Evolutionary conservation across 306 rosid genomes (phyloP).

Genomic region (Quercus berberidifolia): DNA sequence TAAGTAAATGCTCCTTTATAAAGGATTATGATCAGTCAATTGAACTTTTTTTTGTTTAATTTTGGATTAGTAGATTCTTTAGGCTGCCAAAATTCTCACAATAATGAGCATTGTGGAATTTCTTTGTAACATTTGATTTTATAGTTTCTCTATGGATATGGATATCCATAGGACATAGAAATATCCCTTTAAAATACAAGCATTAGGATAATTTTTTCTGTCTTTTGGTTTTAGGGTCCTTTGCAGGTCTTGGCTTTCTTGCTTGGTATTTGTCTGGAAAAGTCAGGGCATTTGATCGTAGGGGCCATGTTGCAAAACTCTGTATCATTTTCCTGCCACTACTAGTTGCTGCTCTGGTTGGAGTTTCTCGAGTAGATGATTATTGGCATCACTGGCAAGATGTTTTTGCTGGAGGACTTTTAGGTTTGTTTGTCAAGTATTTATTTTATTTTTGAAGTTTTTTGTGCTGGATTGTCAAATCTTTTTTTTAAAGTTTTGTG

Average conservation of each 20-base stretch:
- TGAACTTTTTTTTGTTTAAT: not conserved
- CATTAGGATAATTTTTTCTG: constrained; percentile 13
- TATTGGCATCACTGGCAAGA: constrained; percentile 99
- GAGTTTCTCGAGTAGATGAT: constrained; percentile 89
- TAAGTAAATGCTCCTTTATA: not conserved
- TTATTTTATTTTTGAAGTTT: not conserved
- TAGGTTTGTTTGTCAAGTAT: constrained; percentile 50
- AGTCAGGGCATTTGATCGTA: constrained; percentile 69
- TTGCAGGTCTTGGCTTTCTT: constrained; percentile 80
- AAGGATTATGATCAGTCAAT: not conserved
- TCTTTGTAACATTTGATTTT: not conserved
- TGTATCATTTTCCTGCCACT: constrained; percentile 66
- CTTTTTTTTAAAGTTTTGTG: not conserved
- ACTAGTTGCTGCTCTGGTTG: constrained; percentile 72
- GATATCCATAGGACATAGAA: not conserved
- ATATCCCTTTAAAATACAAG: not conserved
- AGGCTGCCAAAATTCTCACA: not conserved
- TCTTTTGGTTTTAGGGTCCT: constrained; percentile 69
- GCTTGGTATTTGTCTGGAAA: constrained; percentile 85
- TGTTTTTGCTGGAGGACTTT: constrained; percentile 77
- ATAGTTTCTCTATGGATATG: not conserved
- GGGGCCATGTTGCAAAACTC: constrained; percentile 81
- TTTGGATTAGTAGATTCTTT: not conserved
- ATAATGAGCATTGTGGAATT: not conserved
- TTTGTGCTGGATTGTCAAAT: constrained; percentile 12